A percentile compares a stretch with the other conserved stretches of the same genome.
Conservation (phyloP, 306 rosid genomes). For the Quercus bicolor region DNA sequence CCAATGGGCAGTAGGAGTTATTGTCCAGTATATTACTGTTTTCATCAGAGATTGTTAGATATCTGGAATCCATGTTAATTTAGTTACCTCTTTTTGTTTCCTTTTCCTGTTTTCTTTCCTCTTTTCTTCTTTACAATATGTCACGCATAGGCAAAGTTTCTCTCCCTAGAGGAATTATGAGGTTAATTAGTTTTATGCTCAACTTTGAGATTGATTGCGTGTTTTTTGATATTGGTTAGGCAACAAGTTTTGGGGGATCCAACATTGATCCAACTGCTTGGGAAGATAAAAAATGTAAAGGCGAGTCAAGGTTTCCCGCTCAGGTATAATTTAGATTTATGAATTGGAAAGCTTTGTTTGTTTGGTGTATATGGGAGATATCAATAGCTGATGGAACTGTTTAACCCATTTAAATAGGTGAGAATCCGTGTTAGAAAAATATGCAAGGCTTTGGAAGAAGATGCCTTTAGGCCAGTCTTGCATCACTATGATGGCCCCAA, state of each 20-base stretch:
- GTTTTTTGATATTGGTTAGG: slow-evolving; percentile 38
- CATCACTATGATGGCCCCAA: slow-evolving; percentile 99
- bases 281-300: slow-evolving; percentile 99
- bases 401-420: slow-evolving; percentile 44
- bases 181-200: background rate
- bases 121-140: background rate
- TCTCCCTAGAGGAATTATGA: background rate
- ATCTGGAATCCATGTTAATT: background rate
- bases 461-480: slow-evolving; percentile 95
- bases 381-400: background rate
- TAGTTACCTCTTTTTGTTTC: background rate
- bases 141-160: background rate
- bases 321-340: slow-evolving; percentile 55
- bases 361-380: slow-evolving; percentile 1
- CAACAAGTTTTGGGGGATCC: slow-evolving; percentile 96
- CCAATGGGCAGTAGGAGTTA: background rate
- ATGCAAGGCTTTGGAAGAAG: slow-evolving; percentile 97
- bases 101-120: background rate
- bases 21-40: background rate
- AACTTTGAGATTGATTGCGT: slow-evolving; percentile 9
- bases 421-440: slow-evolving; percentile 75
- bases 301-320: slow-evolving; percentile 98
- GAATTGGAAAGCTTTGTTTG: background rate
- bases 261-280: slow-evolving; percentile 99
- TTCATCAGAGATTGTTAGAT: background rate